Percentiles rank a stretch among this genome's conserved stretches.
Conservation (phyloP, 2,329 filamentous ascomycete species). For the Aschersonia sp. region DNA sequence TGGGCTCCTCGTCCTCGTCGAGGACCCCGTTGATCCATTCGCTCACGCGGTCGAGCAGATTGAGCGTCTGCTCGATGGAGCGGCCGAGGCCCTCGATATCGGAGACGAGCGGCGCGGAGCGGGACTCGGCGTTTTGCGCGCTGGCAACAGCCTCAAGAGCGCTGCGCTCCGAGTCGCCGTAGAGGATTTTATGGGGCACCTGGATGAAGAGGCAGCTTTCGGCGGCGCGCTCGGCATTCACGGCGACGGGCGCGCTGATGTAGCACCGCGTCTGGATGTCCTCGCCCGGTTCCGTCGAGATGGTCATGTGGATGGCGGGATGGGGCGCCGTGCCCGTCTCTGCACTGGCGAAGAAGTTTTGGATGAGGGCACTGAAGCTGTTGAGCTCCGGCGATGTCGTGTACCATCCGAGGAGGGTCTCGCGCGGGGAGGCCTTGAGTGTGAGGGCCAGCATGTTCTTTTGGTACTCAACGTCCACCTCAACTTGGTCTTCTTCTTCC, state of each 20-base stretch:
- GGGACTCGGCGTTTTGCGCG: slow-evolving; percentile 65
- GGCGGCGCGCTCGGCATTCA: slow-evolving; percentile 84
- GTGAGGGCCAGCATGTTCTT: slow-evolving; percentile 97
- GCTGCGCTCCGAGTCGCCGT: slow-evolving; percentile 55
- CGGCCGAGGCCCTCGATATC: slow-evolving; percentile 84
- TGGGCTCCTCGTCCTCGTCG: slow-evolving; percentile 83
- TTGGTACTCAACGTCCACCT: slow-evolving; percentile 99
- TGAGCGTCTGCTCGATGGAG: slow-evolving; percentile 74
- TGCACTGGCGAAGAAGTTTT: slow-evolving; percentile 97
- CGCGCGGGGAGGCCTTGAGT: slow-evolving; percentile 84
- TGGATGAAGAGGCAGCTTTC: slow-evolving; percentile 97
- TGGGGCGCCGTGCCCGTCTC: slow-evolving; percentile 95
- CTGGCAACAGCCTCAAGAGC: slow-evolving; percentile 70
- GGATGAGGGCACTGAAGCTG: slow-evolving; percentile 90
- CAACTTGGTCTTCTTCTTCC: slow-evolving; percentile 95
- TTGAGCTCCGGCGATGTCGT: slow-evolving; percentile 94
- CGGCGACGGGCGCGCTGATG: slow-evolving; percentile 88
- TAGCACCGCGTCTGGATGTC: slow-evolving; percentile 86
- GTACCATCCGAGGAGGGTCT: slow-evolving; percentile 95
- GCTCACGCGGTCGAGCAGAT: slow-evolving; percentile 79
- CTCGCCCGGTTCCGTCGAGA: slow-evolving; percentile 76
- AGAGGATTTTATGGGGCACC: slow-evolving; percentile 86
- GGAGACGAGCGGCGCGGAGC: slow-evolving; percentile 59
- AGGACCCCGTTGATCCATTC: slow-evolving; percentile 88
- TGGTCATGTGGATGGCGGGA: slow-evolving; percentile 93